Evolutionary conservation across 257 asterid genomes (phyloP).

Genomic region (Gentiana straminea): DNA sequence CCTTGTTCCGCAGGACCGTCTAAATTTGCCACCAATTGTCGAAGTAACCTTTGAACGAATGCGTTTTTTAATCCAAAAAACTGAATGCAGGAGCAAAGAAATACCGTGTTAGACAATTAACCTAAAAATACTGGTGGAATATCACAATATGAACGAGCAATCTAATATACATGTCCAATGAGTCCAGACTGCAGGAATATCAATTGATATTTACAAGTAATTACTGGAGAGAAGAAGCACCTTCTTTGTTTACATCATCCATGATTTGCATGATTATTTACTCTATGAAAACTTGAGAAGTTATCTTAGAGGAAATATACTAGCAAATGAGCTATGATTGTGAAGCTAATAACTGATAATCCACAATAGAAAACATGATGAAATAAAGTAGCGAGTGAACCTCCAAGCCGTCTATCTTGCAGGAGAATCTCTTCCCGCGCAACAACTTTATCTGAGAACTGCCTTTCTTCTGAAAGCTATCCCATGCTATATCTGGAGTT

Average conservation of each 20-base stretch:
- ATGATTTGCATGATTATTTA: no score
- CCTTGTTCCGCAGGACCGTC: constrained; percentile 45
- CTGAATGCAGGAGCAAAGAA: constrained; percentile 33
- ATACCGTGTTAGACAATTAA: background rate
- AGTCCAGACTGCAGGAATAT: no score
- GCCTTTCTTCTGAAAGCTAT: constrained; percentile 72
- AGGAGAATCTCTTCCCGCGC: constrained; percentile 75
- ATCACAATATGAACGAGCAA: no score
- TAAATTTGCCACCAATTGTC: constrained; percentile 72
- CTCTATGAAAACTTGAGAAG: no score
- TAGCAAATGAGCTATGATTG: no score
- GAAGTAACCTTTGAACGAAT: constrained; percentile 70
- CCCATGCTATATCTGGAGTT: constrained; percentile 91
- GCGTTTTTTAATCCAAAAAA: constrained; percentile 84
- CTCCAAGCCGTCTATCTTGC: constrained; percentile 88
- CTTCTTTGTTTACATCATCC: no score
- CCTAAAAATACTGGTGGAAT: background rate
- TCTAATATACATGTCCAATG: no score
- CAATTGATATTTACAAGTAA: no score
- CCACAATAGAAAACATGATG: no score
- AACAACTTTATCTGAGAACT: constrained; percentile 43
- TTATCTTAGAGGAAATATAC: no score
- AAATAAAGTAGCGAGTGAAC: constrained; percentile 14
- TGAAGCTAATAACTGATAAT: no score
- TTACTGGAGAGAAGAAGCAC: no score